Evolutionary conservation across 208 protist species (phyloP).

Genomic region (Porcisia deanei): DNA sequence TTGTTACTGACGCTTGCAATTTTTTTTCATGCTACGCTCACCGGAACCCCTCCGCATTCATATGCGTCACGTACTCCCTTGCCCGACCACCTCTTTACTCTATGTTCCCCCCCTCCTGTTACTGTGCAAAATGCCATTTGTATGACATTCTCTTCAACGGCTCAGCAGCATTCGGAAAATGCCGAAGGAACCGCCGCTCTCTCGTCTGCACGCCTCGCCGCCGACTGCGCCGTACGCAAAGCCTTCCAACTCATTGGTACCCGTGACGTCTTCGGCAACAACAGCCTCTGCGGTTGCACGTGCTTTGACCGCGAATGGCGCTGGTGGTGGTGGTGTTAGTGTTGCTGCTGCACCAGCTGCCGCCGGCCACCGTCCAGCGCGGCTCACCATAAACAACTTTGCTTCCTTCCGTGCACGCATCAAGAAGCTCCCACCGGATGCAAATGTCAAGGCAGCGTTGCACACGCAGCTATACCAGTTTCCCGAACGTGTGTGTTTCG

Average conservation of each 20-base stretch:
- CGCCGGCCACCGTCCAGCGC: conserved; percentile 18
- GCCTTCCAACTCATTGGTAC: conserved; percentile 8
- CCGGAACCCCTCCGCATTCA: neutral
- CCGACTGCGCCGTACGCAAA: conserved; percentile 25
- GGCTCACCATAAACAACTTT: conserved; percentile 79
- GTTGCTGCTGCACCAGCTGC: neutral
- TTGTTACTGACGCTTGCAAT: neutral
- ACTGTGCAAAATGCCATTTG: no score
- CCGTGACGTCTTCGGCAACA: conserved; percentile 8
- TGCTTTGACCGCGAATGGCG: neutral
- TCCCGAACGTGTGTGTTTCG: conserved; percentile 60
- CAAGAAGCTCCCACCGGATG: conserved; percentile 79
- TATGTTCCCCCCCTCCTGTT: neutral
- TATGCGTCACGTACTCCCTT: neutral
- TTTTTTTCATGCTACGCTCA: neutral
- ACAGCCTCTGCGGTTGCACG: conserved; percentile 10
- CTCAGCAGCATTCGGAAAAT: conserved; percentile 3
- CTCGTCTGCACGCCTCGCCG: conserved; percentile 10
- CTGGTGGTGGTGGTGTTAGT: neutral
- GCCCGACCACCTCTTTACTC: neutral
- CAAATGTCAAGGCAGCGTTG: conserved; percentile 51
- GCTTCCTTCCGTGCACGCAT: conserved; percentile 53
- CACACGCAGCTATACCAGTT: conserved; percentile 76
- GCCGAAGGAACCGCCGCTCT: conserved; percentile 28
- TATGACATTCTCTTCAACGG: neutral